Evolutionary conservation across 768 basidiomycete species (phyloP).

Genomic region (Leccinum sublutescens): DNA sequence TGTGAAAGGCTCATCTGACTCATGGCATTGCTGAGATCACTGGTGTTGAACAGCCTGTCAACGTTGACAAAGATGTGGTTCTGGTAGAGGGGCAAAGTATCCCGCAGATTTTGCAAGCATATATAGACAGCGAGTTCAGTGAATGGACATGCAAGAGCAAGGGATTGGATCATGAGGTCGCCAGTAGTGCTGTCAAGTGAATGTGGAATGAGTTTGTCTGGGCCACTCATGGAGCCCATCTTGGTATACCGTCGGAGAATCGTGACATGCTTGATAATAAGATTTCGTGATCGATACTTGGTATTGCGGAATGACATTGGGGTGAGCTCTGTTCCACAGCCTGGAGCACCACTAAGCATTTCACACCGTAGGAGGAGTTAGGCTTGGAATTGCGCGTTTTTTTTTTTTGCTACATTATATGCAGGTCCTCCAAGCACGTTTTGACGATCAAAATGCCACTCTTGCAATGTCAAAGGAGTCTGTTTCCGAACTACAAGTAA

Average conservation of each 20-base stretch:
- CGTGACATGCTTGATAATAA: not conserved
- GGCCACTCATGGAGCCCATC: not conserved
- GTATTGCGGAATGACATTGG: not conserved
- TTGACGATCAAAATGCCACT: too few species aligned
- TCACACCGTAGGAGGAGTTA: not conserved
- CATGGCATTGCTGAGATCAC: not conserved
- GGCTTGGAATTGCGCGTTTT: not conserved
- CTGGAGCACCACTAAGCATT: not conserved
- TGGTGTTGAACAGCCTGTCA: rapidly evolving
- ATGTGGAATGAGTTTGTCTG: not conserved
- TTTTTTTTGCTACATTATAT: too few species aligned
- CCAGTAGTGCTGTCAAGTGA: not conserved
- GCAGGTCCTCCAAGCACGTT: too few species aligned
- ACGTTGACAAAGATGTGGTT: not conserved
- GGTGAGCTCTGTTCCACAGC: not conserved
- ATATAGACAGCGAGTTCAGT: not conserved
- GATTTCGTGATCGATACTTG: not conserved
- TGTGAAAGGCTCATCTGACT: rapidly evolving
- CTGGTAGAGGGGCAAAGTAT: not conserved
- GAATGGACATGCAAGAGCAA: not conserved
- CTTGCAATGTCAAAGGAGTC: too few species aligned
- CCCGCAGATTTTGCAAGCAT: not conserved
- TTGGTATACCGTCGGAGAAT: not conserved
- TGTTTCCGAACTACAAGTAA: too few species aligned
- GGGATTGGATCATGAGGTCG: not conserved